Evolutionary conservation across 306 rosid species (phyloP), one percentile per base, ranked within the genome.

Genomic region (Spatholobus suberectus): DNA sequence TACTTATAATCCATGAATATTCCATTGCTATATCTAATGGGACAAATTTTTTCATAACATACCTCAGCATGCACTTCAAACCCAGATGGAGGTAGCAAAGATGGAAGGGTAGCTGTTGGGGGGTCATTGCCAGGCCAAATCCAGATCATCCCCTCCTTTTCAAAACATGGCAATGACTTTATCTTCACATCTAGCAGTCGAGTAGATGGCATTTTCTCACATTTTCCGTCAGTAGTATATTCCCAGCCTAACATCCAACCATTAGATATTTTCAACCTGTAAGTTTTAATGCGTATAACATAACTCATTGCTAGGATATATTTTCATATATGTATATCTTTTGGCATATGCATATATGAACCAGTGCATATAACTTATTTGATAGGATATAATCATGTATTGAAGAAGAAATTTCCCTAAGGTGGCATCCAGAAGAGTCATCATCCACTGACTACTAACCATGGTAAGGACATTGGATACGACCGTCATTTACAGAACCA

Each of bases 131-230:
- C 98, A 6, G 98, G 98, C 98, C 98, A 95, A 88, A 93, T 87
- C 98, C 98, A 95, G 83, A 95, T 86, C 97, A 95, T 90, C 79
- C 98, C 95, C 58, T 95, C 98, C 72, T 93, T 83, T 66, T 95
- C 98, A 62, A 88, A 95, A 86, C 98, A 95, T 12, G 96, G 96
- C 87, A 95, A 18, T 20, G 98, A 89, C 76, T 91, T 95, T 61
- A 95, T 95, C 86, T 89, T 95, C 81, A 85, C 94, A 10, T 89
- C 78, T 54, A 73, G 85, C 66, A 87, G 77, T 77, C 83, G 86
- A 5, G 98, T 93, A 1, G 98, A 95, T n/a, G 98, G 98, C 98
- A 95, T 95, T 87, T 93, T 95, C 89, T 93, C 96, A 80, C 98
- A 95, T 79, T 90, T 93, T 35, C 98, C 98, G 79, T 93, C 97